Evolutionary conservation across 371 early-diverging fungal species (phyloP), one percentile per base, ranked within the genome.

Genomic region (Rhizomucor miehei): DNA sequence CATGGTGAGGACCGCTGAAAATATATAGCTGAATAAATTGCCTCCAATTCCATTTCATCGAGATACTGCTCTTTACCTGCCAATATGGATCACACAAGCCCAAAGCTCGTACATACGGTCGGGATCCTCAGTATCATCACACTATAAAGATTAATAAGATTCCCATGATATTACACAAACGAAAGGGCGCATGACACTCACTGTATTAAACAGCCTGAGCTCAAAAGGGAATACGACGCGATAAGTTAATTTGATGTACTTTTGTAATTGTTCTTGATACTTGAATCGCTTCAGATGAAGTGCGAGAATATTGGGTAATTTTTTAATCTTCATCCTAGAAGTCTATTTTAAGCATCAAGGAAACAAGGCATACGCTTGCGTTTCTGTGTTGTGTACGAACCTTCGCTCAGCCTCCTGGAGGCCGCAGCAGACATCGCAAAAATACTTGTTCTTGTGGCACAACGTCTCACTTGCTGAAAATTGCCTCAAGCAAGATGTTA

Each of bases 221-320:
- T 94, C 94, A 57, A 92, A 77, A 1, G 97, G 96, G 59, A 97
- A 97, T 12, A 90, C 88, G 13, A 98, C 97, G 36, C 97, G 82
- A 66, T 95, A 93, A n/a, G 90, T 86, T 23, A 98, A 81, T 71
- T 98, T 98, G 61, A 91, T 87, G 58, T 94, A 91, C 53, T 91
- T 81, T 50, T 91, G 90, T 54, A 93, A 72, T 35, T 88, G 83
- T 60, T 97, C 95, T 67, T 94, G 92, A 69, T 91, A 97, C 67
- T 98, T 98, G 75, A 98, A 98, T 23, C 98, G 84, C 66, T 98
- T 98, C 35, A 98, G 73, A 61, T 98, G 98, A 35, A 98, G 82
- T 0, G 95, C 95, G 25, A 98, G 73, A 16, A 98, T 90, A 56
- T 94, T 95, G 17, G 98, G 98, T 25, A 95, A 69, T 60, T 84